Conservation (phyloP, 2,329 filamentous ascomycete species). For the Ampelomyces quisqualis region DNA sequence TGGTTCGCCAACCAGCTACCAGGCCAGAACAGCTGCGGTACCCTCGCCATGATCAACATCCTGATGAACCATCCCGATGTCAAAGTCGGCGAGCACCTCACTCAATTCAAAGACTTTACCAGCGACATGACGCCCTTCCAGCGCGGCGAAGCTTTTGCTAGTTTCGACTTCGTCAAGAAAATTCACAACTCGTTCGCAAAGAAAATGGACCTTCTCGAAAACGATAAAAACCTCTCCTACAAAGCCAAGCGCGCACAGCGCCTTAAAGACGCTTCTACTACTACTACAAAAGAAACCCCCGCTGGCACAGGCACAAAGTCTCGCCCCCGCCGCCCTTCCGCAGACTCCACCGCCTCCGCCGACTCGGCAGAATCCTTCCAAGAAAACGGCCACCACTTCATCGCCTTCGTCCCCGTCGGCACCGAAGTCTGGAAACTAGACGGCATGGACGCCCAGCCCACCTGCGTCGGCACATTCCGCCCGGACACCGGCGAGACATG, state of each 20-base stretch:
- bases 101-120: slow-evolving; percentile 72
- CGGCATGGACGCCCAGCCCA: slow-evolving; percentile 72
- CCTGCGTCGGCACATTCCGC: slow-evolving; percentile 55
- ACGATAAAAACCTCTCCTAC: slow-evolving; percentile 69
- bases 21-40: slow-evolving; percentile 75
- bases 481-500: slow-evolving; percentile 54
- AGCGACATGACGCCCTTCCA: slow-evolving; percentile 66
- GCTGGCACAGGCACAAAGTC: slow-evolving; percentile 46
- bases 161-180: slow-evolving; percentile 72
- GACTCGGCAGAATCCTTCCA: slow-evolving; percentile 51
- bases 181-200: slow-evolving; percentile 85
- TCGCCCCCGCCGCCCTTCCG: slow-evolving; percentile 29
- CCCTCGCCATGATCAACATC: slow-evolving; percentile 90
- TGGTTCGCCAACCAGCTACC: slow-evolving; percentile 93
- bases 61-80: slow-evolving; percentile 73
- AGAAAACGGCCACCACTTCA: slow-evolving; percentile 79
- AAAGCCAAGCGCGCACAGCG: slow-evolving; percentile 51
- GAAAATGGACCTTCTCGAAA: slow-evolving; percentile 62
- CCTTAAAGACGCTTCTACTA: slow-evolving; percentile 15
- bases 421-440: slow-evolving; percentile 84
- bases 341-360: slow-evolving; percentile 31
- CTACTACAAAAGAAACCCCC: slow-evolving; percentile 20
- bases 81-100: slow-evolving; percentile 68
- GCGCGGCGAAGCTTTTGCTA: slow-evolving; percentile 73
- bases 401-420: slow-evolving; percentile 79